Base-by-base conservation (phyloP, 208 protist species). In the Trypanosoma congolense region DNA sequence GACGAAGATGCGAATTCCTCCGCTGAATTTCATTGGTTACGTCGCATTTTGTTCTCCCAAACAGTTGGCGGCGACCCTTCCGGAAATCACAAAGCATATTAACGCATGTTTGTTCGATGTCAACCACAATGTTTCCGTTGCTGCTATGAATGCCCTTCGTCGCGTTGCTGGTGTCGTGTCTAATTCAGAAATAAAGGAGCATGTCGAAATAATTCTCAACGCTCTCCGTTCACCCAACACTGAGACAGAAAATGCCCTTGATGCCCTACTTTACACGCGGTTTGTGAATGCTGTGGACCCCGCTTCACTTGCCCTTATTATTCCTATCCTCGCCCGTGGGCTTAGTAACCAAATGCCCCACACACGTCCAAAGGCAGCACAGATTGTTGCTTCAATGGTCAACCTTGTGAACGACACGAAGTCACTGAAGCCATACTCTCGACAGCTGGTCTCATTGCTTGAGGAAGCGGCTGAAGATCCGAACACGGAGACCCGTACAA, bases 271-370 rank as follows among this genome's bases (percentile, higher is more conserved):
- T 54, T 95, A 94, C 75, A 96, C 91, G 19, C 84, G 90, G 35
- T 97, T 97, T 70, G 70, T 85, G 31, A 95, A 96, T 60, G 75
- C 85, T 36, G 74, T 97, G 26, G 91, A 97, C 61, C 77, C 87
- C 29, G 87, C 93, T 44, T 96, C 90, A 16, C 77, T 97, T n/a
- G 87, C 91, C 21, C 74, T 97, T 22, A 90, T 97, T 50, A 74
- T 95, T 40, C 92, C 92, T 18, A 87, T 96, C 30, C 59, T 97
- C 42, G 63, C 72, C 14, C 79, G 91, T 53, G 91, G 90, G 8
- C 65, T 97, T 19, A 73, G 71, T 46, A 73, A 69, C 47, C 81
- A 94, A 56, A 70, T 70, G 56, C 58, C 74, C 18, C 68, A 77
- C 35, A 87, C 76, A 9, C 88, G 90, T 19, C 77, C 83, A n/a